Conservation (phyloP, 176 grass and related monocot genomes). For the Hyparrhenia diplandra region DNA sequence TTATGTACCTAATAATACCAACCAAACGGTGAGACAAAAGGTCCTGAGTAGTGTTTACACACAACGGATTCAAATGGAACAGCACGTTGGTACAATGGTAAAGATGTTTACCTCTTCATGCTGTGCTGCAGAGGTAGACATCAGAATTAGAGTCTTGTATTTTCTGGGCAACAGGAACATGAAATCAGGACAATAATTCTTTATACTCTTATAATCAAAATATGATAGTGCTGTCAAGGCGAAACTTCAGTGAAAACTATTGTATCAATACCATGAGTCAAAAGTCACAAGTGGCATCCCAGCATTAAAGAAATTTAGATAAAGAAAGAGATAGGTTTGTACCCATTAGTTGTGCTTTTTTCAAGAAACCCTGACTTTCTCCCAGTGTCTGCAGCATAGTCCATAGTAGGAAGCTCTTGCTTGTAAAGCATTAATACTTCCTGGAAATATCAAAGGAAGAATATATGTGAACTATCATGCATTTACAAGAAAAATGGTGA, state of each 20-base stretch:
- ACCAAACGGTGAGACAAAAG: background rate
- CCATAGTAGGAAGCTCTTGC: conserved; percentile 82
- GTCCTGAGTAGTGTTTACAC: background rate
- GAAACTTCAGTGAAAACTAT: background rate
- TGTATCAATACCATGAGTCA: background rate
- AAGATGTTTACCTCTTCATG: conserved; percentile 48
- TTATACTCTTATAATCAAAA: background rate
- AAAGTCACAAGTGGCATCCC: background rate
- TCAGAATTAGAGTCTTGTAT: conserved; percentile 72
- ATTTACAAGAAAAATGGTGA: background rate
- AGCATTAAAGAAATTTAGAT: background rate
- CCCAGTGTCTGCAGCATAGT: conserved; percentile 79
- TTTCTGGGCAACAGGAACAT: conserved; percentile 46
- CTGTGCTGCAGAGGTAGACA: conserved; percentile 13
- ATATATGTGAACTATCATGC: background rate
- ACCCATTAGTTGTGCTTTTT: conserved; percentile 65
- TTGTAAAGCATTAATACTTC: conserved; percentile 70
- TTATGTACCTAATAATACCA: background rate
- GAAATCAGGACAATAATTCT: background rate
- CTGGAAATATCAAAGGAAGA: conserved; percentile 38
- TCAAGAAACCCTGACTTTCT: conserved; percentile 74
- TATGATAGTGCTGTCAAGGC: background rate
- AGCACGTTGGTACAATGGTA: background rate
- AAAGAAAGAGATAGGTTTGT: background rate
- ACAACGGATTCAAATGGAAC: background rate